Evolutionary conservation across 2,329 filamentous ascomycete genomes (phyloP), one percentile per base, ranked within the genome.

Genomic region (Penicillium sp.): DNA sequence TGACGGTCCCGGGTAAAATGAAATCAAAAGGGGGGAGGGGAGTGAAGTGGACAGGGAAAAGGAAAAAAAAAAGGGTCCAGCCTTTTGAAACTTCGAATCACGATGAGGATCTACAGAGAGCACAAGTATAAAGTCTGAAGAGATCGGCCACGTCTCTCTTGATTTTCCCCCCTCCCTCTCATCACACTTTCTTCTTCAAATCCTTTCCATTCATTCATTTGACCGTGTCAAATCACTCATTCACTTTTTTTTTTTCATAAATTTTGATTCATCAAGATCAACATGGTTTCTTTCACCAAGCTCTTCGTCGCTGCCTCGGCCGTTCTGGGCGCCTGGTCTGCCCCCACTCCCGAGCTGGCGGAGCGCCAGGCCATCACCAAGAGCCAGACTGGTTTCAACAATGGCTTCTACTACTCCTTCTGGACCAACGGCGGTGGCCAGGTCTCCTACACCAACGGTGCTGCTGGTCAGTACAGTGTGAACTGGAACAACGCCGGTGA

Each of bases 341-440:
- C 56, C 26, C 61, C 62, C 6, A 50, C 47, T 18, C 18, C 18
- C 9, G 61, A 56, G 34, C 29, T 46, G 33, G 51, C 49, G 18
- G 54, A 48, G 43, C 51, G 49, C 39, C 26, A 54, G 38, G 25
- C 48, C 43, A 59, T 56, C 43, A 63, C 61, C 7, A 45, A 50
- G 27, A 69, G 49, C 52, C 45, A 55, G 32, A 65, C 60, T 25
- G 67, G 65, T 39, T 65, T 53, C 4, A 61, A 63, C 55, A 68
- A 72, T 43, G 75, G 75, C 8, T 76, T 69, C 58, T 77, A 70
- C 58, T 77, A 74, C 51, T 75, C 69, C 4, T 77, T 69, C 64
- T 76, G 74, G 74, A 73, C 73, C 40, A 73, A 77, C 38, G 72
- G 70, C 1, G 71, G 65, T 39, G 71, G 67, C 18, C 58, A 56